These are phyloP conservation scores for Leishmania gerbilli DNA, from an alignment of 208 protist species.

Conservation along the genomic window DNA sequence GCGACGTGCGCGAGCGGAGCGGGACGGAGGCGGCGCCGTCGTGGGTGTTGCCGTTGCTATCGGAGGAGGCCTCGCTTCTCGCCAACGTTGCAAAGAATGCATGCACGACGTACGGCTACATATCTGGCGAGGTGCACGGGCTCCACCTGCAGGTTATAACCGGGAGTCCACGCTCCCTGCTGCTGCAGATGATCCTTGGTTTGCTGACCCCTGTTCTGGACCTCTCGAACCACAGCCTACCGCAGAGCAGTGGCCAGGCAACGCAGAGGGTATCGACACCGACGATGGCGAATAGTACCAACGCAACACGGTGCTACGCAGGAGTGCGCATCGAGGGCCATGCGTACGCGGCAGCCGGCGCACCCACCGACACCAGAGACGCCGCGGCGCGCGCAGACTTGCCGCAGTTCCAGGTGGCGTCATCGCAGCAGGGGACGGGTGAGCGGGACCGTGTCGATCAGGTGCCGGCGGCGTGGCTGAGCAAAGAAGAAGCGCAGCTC, in stretches of 20 bases:
- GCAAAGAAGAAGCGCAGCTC: background rate
- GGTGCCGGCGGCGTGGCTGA: background rate
- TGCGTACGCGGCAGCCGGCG: slow-evolving; percentile 14
- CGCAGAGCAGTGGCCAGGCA: background rate
- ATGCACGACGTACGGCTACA: slow-evolving; percentile 65
- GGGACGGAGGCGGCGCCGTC: slow-evolving; percentile 1
- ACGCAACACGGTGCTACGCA: slow-evolving; percentile 22
- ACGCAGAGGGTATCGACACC: background rate
- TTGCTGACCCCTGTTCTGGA: slow-evolving; percentile 44
- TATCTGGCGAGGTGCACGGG: slow-evolving; percentile 70
- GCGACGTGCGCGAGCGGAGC: background rate
- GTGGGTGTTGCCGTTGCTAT: slow-evolving; percentile 27
- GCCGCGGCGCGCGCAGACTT: background rate
- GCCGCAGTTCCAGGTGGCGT: background rate
- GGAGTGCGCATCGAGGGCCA: slow-evolving; percentile 25
- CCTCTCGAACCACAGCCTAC: slow-evolving; percentile 13
- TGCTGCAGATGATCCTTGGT: slow-evolving; percentile 73
- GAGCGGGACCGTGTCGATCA: background rate
- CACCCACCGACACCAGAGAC: background rate
- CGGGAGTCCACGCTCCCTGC: slow-evolving; percentile 47
- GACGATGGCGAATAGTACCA: background rate
- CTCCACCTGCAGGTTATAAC: slow-evolving; percentile 58
- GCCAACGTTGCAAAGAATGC: slow-evolving; percentile 41
- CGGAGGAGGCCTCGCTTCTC: slow-evolving; percentile 43
- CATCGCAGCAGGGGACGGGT: background rate